Percentiles rank a stretch among this genome's conserved stretches.
phyloP scores from a whole-genome alignment of 75 land plant species.

The Selaginella moellendorffii region DNA sequence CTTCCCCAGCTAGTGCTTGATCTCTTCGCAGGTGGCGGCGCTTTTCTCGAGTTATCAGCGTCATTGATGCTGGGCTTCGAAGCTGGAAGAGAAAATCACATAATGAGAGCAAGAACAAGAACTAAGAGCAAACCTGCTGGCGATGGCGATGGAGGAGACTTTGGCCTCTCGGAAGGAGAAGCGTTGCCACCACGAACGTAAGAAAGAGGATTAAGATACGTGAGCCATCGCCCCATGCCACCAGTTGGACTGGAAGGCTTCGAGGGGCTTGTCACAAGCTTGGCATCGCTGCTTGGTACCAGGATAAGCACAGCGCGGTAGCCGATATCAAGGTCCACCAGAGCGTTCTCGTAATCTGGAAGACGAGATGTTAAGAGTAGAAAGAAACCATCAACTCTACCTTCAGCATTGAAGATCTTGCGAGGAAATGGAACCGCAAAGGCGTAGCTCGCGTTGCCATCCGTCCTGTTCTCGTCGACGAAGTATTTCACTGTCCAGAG shows the following conservation, averaged over 20 bases:
- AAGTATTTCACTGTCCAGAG: constrained; percentile 41
- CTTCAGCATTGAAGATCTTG: constrained; percentile 50
- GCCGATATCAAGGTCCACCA: background rate
- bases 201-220: constrained; percentile 69
- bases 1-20: constrained; percentile 27
- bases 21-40: constrained; percentile 14
- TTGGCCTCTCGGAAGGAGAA: constrained; percentile 20
- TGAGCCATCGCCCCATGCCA: constrained; percentile 33
- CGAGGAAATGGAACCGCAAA: constrained; percentile 85
- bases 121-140: background rate
- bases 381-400: no score
- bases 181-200: constrained; percentile 53
- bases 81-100: constrained; percentile 14
- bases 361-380: no score
- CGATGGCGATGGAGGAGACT: constrained; percentile 10
- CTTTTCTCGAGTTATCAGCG: background rate
- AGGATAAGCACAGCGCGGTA: background rate
- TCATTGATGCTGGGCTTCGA: constrained; percentile 20
- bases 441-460: constrained; percentile 34
- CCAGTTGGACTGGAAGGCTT: constrained; percentile 5
- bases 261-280: background rate
- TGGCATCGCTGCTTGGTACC: background rate
- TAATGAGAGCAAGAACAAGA: background rate
- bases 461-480: constrained; percentile 38
- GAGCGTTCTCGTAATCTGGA: constrained; percentile 5